Evolutionary conservation across 768 basidiomycete genomes (phyloP).

Genomic region (Kondoa subrosea): DNA sequence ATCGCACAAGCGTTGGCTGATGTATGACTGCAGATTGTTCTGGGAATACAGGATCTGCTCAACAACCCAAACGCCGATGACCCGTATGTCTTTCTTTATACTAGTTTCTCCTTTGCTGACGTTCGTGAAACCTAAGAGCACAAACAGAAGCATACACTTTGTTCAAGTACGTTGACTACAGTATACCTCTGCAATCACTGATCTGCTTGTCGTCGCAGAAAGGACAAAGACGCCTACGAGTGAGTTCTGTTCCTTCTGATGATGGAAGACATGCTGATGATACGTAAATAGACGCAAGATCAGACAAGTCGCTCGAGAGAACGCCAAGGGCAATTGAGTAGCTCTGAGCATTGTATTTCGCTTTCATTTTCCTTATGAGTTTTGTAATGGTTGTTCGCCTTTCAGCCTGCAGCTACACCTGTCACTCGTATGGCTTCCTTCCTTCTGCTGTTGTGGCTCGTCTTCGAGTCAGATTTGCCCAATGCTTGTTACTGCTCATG

Average conservation of each 20-base stretch:
- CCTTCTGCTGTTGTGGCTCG: too few species aligned
- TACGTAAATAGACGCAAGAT: conserved; percentile 1
- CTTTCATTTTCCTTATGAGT: too few species aligned
- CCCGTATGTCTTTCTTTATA: conserved; percentile 35
- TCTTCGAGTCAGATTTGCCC: too few species aligned
- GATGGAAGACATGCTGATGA: background rate
- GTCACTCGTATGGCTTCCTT: too few species aligned
- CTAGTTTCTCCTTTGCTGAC: background rate
- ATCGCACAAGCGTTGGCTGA: too few species aligned
- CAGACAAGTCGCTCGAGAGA: conserved; percentile 1
- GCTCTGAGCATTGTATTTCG: too few species aligned
- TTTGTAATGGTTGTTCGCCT: too few species aligned
- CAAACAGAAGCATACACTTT: conserved; percentile 97
- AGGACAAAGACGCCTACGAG: conserved; percentile 19
- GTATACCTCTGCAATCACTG: background rate
- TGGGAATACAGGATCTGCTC: conserved; percentile 88
- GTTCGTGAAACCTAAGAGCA: conserved; percentile 36
- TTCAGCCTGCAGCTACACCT: too few species aligned
- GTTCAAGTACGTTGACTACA: conserved; percentile 60
- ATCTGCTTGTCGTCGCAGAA: conserved; percentile 5
- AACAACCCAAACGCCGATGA: conserved; percentile 93
- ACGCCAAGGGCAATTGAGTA: too few species aligned
- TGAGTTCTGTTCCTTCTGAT: background rate
- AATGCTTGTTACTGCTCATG: too few species aligned
- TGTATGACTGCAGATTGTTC: conserved; percentile 50